Conservation (phyloP, 2,329 filamentous ascomycete genomes). For the Trichoderma brevicompactum region DNA sequence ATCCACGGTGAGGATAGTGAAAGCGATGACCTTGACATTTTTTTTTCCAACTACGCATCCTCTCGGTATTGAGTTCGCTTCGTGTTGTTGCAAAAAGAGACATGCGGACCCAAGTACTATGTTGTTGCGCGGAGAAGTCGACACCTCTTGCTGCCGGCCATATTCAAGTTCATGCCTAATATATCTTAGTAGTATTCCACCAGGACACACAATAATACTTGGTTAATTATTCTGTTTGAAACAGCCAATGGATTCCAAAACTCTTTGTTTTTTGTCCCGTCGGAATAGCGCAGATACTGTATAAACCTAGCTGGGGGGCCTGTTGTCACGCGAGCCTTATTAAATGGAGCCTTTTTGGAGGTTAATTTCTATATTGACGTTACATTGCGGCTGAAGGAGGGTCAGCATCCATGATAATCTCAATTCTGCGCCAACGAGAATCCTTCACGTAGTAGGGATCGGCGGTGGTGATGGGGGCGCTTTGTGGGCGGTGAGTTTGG, state of each 20-base stretch:
- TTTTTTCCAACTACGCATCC: conserved; percentile 1
- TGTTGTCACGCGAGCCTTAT: neutral
- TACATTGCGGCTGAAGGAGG: conserved; percentile 22
- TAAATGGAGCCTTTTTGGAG: neutral
- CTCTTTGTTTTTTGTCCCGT: too few relatives aligned
- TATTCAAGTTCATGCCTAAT: neutral
- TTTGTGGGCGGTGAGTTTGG: too few relatives aligned
- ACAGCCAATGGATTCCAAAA: neutral
- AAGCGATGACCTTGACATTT: conserved; percentile 12
- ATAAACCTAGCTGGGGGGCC: neutral
- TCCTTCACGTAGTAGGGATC: neutral
- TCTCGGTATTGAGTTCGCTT: neutral
- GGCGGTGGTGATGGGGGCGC: too few relatives aligned
- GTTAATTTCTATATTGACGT: conserved; percentile 18
- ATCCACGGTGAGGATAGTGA: conserved; percentile 9
- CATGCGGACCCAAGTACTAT: neutral
- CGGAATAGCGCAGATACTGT: neutral
- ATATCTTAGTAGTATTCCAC: neutral
- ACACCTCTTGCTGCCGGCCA: neutral
- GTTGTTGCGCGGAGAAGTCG: conserved; percentile 4
- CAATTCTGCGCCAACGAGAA: neutral
- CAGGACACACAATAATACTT: neutral
- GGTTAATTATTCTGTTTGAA: neutral
- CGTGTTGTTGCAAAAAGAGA: neutral
- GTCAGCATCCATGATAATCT: neutral